Conservation (phyloP, 305 asterid species). For the Fraxinus sp. region DNA sequence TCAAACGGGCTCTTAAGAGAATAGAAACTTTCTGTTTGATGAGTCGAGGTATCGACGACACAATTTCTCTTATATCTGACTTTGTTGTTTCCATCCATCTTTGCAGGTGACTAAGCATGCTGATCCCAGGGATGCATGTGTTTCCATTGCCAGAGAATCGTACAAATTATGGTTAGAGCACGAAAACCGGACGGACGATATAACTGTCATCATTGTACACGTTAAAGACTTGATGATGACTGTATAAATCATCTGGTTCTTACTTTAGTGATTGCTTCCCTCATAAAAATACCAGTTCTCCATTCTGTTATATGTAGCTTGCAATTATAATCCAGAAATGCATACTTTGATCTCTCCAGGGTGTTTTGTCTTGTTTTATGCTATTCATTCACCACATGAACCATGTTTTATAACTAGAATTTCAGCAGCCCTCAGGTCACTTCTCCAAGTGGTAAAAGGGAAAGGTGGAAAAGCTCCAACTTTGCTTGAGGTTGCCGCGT, state of each 20-base stretch:
- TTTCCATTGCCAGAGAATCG: conserved; percentile 78
- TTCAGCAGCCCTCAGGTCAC: too few relatives aligned
- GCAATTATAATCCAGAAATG: conserved; percentile 16
- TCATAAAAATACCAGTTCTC: conserved; percentile 23
- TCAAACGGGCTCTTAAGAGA: too few relatives aligned
- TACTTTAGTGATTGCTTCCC: conserved; percentile 20
- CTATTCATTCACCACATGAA: background rate
- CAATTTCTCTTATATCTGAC: conserved; percentile 13
- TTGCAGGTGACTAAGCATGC: conserved; percentile 63
- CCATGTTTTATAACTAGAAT: conserved; percentile 5
- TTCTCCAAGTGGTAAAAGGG: too few relatives aligned
- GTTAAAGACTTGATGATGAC: conserved; percentile 42
- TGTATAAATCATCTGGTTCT: conserved; percentile 40
- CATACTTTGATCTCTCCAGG: background rate
- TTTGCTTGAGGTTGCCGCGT: too few relatives aligned
- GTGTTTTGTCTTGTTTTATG: background rate
- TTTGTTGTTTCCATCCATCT: background rate
- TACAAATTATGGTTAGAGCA: conserved; percentile 89
- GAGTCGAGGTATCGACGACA: background rate
- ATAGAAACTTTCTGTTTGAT: background rate
- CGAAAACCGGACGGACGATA: conserved; percentile 93
- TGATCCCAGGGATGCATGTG: conserved; percentile 85
- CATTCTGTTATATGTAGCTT: background rate
- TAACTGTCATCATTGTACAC: conserved; percentile 85
- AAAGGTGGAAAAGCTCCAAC: too few relatives aligned